phyloP scores from a whole-genome alignment of 2,329 filamentous ascomycete species.

The Talaromyces sp. region DNA sequence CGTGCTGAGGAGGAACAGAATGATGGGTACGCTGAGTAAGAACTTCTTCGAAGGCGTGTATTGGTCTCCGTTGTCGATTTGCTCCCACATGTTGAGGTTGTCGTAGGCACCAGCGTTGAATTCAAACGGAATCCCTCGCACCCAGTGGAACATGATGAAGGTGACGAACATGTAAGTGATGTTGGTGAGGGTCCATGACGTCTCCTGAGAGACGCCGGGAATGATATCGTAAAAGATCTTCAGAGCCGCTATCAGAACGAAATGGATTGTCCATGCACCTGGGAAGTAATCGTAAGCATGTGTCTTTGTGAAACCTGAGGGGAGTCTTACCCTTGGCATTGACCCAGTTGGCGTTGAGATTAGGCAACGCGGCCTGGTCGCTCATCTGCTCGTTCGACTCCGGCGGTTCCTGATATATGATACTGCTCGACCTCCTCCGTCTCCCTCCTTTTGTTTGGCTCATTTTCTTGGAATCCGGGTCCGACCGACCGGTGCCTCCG shows the following conservation, averaged over 20 bases:
- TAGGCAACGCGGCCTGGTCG: conserved; percentile 89
- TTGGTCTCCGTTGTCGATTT: conserved; percentile 98
- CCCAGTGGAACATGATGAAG: conserved; percentile 99
- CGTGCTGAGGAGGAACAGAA: conserved; percentile 91
- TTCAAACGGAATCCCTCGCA: conserved; percentile 95
- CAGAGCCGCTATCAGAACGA: conserved; percentile 81
- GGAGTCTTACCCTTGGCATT: conserved; percentile 79
- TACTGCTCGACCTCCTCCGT: conserved; percentile 92
- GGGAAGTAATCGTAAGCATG: conserved; percentile 7
- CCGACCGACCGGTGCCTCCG: conserved; percentile 53
- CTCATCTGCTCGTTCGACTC: conserved; percentile 97
- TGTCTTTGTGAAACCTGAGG: not conserved
- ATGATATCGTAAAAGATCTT: conserved; percentile 98
- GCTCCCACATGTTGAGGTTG: conserved; percentile 99
- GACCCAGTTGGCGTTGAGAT: conserved; percentile 97
- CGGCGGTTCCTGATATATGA: conserved; percentile 94
- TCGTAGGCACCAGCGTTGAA: conserved; percentile 98
- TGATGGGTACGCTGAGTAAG: conserved; percentile 85
- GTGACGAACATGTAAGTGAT: conserved; percentile 99
- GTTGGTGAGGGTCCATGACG: conserved; percentile 97
- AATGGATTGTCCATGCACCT: conserved; percentile 92
- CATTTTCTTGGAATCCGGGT: conserved; percentile 53
- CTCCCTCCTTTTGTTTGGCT: conserved; percentile 62
- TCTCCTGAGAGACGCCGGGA: conserved; percentile 93
- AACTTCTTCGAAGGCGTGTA: conserved; percentile 99